Percentiles rank a stretch among this genome's conserved stretches.
phyloP scores from a whole-genome alignment of 1,284 basidiomycete genomes.

The Rhodotorula sp. region DNA sequence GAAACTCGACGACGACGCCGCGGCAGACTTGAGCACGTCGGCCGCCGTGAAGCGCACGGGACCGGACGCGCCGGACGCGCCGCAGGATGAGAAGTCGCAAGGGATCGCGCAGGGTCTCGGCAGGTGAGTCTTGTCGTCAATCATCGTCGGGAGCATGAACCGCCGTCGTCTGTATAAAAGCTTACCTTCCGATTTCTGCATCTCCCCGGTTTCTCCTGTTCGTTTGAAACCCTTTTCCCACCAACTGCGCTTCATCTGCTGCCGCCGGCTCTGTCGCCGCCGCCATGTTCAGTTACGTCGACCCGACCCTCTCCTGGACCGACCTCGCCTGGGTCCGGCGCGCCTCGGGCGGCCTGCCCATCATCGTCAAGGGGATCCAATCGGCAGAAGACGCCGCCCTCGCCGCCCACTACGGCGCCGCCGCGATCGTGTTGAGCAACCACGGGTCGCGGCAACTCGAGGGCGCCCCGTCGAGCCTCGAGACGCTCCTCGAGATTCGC shows the following conservation, averaged over 20 bases:
- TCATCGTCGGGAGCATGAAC: background rate
- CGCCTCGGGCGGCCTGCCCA: conserved; percentile 49
- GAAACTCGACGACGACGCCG: conserved; percentile 48
- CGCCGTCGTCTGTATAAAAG: background rate
- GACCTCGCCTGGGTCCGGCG: conserved; percentile 54
- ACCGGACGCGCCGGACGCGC: conserved; percentile 18
- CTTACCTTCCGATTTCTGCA: background rate
- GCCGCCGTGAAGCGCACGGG: conserved; percentile 18
- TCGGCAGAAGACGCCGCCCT: conserved; percentile 69
- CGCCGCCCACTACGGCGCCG: conserved; percentile 53
- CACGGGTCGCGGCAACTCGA: conserved; percentile 52
- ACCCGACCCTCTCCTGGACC: conserved; percentile 48
- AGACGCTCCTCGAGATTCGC: conserved; percentile 55
- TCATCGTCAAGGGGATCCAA: conserved; percentile 56
- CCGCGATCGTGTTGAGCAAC: conserved; percentile 49
- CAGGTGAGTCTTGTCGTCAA: conserved; percentile 18
- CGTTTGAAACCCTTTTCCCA: background rate
- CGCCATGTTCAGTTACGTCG: conserved; percentile 40
- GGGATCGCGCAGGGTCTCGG: conserved; percentile 33
- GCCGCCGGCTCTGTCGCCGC: conserved; percentile 23
- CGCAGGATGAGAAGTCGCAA: conserved; percentile 20
- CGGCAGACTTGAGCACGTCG: conserved; percentile 18
- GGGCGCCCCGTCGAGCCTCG: conserved; percentile 37
- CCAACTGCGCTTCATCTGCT: conserved; percentile 4
- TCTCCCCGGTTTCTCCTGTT: too few relatives aligned